Evolutionary conservation across 768 basidiomycete genomes (phyloP).

Genomic region (Tulasnella sp.): DNA sequence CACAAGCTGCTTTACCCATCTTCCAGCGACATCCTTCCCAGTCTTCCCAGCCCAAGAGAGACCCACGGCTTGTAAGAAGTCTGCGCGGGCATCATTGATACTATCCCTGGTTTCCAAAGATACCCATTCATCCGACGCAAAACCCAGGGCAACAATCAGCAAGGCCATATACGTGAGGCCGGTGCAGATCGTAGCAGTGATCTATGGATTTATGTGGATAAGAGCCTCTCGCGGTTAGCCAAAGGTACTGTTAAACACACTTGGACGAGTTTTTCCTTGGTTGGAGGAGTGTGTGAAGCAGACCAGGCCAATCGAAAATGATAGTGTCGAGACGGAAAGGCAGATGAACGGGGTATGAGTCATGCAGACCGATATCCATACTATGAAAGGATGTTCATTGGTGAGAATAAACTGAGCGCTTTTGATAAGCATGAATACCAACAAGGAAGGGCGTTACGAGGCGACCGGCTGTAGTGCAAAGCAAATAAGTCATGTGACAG

Average conservation of each 20-base stretch:
- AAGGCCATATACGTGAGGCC: conserved; percentile 13
- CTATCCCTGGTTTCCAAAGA: not conserved
- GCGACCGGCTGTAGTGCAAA: conserved; percentile 11
- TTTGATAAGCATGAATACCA: not conserved
- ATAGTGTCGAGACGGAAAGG: conserved; percentile 11
- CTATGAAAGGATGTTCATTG: not conserved
- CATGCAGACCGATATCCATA: conserved; percentile 16
- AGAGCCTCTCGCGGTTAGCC: too few species aligned
- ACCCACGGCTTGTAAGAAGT: too few species aligned
- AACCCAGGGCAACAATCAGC: conserved; percentile 15
- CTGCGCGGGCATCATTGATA: not conserved
- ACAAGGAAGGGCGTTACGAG: conserved; percentile 13
- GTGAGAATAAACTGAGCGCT: not conserved
- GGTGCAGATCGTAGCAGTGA: conserved; percentile 3
- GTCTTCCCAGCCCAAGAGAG: too few species aligned
- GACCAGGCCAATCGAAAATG: conserved; percentile 16
- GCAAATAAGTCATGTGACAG: too few species aligned
- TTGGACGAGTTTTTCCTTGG: conserved; percentile 1
- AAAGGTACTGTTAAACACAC: too few species aligned
- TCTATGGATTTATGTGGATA: not conserved
- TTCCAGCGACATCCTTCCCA: too few species aligned
- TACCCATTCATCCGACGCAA: conserved; percentile 13
- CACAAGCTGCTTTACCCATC: too few species aligned
- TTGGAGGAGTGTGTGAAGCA: conserved; percentile 14
- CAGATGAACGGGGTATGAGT: conserved; percentile 15